Evolutionary conservation across 176 grass and related monocot species (phyloP).

Genomic region (Phoenix dactylifera): DNA sequence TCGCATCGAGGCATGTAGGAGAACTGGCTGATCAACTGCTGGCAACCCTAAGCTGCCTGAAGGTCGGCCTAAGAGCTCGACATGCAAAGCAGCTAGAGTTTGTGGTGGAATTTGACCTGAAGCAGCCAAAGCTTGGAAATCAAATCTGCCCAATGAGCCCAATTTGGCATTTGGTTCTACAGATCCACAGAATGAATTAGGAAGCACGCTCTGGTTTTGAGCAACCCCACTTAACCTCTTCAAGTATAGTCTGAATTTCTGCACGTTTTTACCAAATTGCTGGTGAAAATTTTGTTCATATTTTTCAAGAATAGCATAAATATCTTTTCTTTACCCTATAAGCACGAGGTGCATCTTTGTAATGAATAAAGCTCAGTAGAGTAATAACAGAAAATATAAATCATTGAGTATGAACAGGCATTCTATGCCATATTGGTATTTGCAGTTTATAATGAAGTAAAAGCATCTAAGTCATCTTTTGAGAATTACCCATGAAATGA

Average conservation of each 20-base stretch:
- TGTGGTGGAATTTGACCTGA: constrained; percentile 3
- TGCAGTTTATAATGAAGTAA: no score
- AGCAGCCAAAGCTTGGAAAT: constrained; percentile 3
- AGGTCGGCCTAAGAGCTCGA: not conserved
- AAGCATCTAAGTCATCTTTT: no score
- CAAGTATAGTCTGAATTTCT: constrained; percentile 7
- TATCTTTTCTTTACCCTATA: no score
- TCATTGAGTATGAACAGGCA: no score
- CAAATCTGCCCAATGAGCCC: not conserved
- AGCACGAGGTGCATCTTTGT: no score
- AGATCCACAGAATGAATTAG: constrained; percentile 2
- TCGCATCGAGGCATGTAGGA: not conserved
- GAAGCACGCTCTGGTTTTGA: not conserved
- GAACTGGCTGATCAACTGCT: not conserved
- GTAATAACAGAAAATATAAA: no score
- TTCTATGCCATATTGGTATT: no score
- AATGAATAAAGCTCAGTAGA: no score
- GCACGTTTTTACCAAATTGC: not conserved
- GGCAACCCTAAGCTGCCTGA: no score
- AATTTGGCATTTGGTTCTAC: not conserved
- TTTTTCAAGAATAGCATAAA: no score
- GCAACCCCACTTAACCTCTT: not conserved
- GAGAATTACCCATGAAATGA: no score
- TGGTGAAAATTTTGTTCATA: not conserved
- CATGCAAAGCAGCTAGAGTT: constrained; percentile 3